phyloP scores from a whole-genome alignment of 352 stramenopile species.

The Globisporangium emineosum region DNA sequence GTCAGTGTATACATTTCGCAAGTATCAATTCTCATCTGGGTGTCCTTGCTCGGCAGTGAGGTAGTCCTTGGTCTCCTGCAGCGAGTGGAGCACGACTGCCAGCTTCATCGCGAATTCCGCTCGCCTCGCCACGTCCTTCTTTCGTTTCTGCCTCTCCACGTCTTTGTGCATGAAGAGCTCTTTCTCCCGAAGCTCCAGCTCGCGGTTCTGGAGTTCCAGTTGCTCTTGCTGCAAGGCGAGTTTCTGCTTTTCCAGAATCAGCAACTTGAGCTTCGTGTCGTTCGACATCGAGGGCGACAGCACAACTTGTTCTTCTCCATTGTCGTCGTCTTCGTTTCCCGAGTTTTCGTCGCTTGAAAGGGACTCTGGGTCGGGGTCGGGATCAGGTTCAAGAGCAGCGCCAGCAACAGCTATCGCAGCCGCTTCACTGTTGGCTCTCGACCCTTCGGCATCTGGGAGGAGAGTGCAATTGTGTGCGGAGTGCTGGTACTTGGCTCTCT shows the following conservation, averaged over 20 bases:
- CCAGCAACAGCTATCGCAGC: not conserved
- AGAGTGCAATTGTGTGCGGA: too few relatives aligned
- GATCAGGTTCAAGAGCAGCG: not conserved
- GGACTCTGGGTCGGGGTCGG: too few relatives aligned
- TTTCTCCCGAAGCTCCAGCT: conserved; percentile 37
- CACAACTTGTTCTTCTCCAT: not conserved
- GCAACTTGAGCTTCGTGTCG: conserved; percentile 3
- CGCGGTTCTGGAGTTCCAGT: conserved; percentile 24
- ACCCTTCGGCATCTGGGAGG: not conserved
- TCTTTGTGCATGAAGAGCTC: conserved; percentile 34
- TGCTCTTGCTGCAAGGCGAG: conserved; percentile 29
- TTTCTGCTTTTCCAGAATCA: conserved; percentile 39
- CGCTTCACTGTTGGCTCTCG: not conserved
- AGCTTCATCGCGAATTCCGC: not conserved
- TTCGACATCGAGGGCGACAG: not conserved
- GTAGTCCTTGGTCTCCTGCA: not conserved
- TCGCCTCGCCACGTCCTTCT: not conserved
- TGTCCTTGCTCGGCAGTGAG: not conserved
- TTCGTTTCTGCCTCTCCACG: conserved; percentile 18
- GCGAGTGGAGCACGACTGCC: not conserved
- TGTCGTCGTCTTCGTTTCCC: not conserved
- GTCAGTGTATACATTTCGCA: too few relatives aligned
- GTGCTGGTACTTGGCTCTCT: not conserved
- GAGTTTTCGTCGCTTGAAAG: not conserved
- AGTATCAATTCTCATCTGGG: not conserved